Base-by-base conservation (phyloP, 768 basidiomycete species). In the Termitomyces sp. region DNA sequence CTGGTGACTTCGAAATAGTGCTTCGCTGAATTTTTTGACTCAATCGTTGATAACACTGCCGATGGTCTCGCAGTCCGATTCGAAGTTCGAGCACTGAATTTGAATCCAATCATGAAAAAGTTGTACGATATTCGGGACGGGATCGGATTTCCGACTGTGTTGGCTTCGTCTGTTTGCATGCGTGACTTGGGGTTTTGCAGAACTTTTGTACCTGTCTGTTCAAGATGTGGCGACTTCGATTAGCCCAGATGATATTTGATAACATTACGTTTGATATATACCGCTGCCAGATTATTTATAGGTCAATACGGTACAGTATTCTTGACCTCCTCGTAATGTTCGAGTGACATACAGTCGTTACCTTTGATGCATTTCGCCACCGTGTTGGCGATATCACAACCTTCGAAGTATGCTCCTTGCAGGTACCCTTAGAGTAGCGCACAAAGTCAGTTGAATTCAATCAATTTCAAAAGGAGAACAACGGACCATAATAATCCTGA, bases 401-500 rank as follows among this genome's bases (percentile, higher is more conserved):
- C 84, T 65, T 85, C 83, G 10, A 75, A 75, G 65, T 84, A 85
- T 1, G 84, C 84, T 0, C 81, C 84, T 43, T 85, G 82, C 19
- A 84, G 64, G 66, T 78, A 83, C 17, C 82, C 82, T 84, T 46
- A 29, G 23, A 35, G 48, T 51, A 11, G 12, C 7, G 34, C 7
- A 23, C 19, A 44, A 14, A 17, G 29, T 41, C 17, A n/a, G 16
- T 40, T 47, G 10, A 41, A 40, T 12, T 31, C 23, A 38, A 11
- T 14, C 8, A n/a, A 35, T 17, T 51, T 10, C 9, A 10, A 27
- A 37, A 17, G 29, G 16, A 35, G 37, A 10, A 37, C 14, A 35
- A 59, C 79, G 31, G 43, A 83, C 85, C 85, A 59, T 77, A 86
- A 69, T 83, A 82, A 59, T 80, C 73, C 54, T 75, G 69, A 54